Evolutionary conservation across 2,329 filamentous ascomycete species (phyloP).

Genomic region (Westerdykella aurantiaca): DNA sequence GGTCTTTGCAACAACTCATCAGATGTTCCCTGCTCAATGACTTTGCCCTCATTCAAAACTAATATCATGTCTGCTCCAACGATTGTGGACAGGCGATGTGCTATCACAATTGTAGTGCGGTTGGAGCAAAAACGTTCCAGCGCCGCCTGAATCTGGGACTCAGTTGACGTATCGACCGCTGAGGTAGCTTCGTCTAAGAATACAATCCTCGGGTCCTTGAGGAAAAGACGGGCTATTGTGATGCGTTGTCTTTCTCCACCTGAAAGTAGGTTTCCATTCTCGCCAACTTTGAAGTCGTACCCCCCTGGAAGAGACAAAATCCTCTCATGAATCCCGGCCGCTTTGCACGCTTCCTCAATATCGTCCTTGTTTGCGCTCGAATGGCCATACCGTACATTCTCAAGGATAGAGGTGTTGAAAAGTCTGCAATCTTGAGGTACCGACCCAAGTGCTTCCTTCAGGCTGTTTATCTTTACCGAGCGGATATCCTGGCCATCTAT

Average conservation of each 20-base stretch:
- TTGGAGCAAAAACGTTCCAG: constrained; percentile 40
- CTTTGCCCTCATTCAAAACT: constrained; percentile 64
- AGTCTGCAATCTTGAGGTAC: constrained; percentile 58
- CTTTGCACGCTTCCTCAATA: constrained; percentile 51
- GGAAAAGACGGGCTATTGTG: constrained; percentile 62
- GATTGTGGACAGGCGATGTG: constrained; percentile 86
- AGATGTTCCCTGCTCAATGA: constrained; percentile 86
- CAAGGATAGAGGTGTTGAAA: constrained; percentile 44
- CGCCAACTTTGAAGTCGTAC: constrained; percentile 17
- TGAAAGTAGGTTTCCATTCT: constrained; percentile 41
- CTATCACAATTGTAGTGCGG: constrained; percentile 87
- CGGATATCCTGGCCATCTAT: constrained; percentile 54
- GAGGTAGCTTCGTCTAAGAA: constrained; percentile 80
- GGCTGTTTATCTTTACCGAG: constrained; percentile 49
- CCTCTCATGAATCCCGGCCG: constrained; percentile 56
- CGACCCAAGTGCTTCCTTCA: constrained; percentile 54
- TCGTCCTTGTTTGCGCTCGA: constrained; percentile 51
- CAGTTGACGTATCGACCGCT: constrained; percentile 66
- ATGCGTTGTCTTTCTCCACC: constrained; percentile 59
- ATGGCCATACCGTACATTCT: no score
- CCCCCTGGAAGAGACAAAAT: constrained; percentile 47
- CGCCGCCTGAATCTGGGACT: constrained; percentile 58
- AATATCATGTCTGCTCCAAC: constrained; percentile 87
- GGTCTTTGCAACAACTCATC: constrained; percentile 51
- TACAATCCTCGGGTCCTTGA: constrained; percentile 70